Percentiles rank a stretch among this genome's conserved stretches.
These are phyloP conservation scores for Lactifluus subvellereus DNA, from an alignment of 768 basidiomycete genomes.

Conservation along the genomic window DNA sequence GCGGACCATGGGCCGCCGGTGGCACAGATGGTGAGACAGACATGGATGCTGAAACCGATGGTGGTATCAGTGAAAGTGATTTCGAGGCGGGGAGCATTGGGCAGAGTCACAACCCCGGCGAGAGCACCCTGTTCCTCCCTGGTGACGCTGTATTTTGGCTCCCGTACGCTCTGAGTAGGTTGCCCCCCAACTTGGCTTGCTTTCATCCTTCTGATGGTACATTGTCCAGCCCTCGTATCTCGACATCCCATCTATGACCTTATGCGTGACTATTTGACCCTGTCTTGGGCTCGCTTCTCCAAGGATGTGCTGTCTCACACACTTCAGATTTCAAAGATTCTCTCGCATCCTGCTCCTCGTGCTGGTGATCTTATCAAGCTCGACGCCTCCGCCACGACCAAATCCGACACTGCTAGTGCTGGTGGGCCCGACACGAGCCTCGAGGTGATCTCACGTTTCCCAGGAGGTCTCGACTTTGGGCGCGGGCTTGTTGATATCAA, in stretches of 20 bases:
- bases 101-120: constrained; percentile 71
- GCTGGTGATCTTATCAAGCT: constrained; percentile 82
- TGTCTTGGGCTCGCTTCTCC: constrained; percentile 90
- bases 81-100: constrained; percentile 77
- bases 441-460: constrained; percentile 85
- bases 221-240: constrained; percentile 61
- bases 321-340: constrained; percentile 81
- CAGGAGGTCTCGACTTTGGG: constrained; percentile 91
- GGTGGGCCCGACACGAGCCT: constrained; percentile 43
- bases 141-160: constrained; percentile 93
- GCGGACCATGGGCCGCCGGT: constrained; percentile 63
- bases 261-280: constrained; percentile 93
- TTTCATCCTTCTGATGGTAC: constrained; percentile 3
- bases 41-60: constrained; percentile 59
- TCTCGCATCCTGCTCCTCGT: constrained; percentile 81
- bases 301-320: constrained; percentile 94
- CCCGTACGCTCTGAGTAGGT: constrained; percentile 84
- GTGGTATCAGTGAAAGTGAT: constrained; percentile 80
- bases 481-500: constrained; percentile 88
- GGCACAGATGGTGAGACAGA: constrained; percentile 65
- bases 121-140: constrained; percentile 83
- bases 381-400: constrained; percentile 62
- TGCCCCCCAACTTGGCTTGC: constrained; percentile 5
- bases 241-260: constrained; percentile 92
- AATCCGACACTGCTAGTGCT: constrained; percentile 38